Evolutionary conservation across 139 green algal species (phyloP).

Genomic region (Bryopsis sp.): DNA sequence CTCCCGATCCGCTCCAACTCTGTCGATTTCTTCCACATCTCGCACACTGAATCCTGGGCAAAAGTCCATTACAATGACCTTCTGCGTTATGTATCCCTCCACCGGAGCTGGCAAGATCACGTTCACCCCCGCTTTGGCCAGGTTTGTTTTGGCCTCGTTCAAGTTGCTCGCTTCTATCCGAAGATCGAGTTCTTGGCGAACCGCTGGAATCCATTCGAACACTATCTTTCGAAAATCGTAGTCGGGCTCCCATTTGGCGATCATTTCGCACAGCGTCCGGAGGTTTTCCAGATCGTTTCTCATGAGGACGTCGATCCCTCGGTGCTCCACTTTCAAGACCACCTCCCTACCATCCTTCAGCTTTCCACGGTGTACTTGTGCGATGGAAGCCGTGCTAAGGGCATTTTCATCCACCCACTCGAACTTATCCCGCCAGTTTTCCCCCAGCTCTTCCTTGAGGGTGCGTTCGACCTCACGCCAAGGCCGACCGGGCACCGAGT

Average conservation of each 20-base stretch:
- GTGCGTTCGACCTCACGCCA: constrained; percentile 11
- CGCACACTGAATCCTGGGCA: constrained; percentile 23
- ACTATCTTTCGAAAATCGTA: constrained; percentile 29
- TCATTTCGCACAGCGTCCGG: constrained; percentile 5
- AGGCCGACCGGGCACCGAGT: constrained; percentile 1
- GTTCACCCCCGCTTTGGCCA: constrained; percentile 16
- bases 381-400: constrained; percentile 4
- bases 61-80: constrained; percentile 26
- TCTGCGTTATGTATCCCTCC: background rate
- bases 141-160: constrained; percentile 11
- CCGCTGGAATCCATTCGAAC: constrained; percentile 22
- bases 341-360: constrained; percentile 20
- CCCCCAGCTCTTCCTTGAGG: background rate
- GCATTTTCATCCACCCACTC: background rate
- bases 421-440: constrained; percentile 3
- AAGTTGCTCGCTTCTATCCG: constrained; percentile 19
- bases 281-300: constrained; percentile 19
- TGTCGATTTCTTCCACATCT: constrained; percentile 13
- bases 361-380: constrained; percentile 20
- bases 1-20: constrained; percentile 12
- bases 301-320: constrained; percentile 12
- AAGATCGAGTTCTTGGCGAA: constrained; percentile 15
- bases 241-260: constrained; percentile 13
- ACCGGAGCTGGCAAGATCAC: constrained; percentile 20
- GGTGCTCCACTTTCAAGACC: constrained; percentile 22